Conservation (phyloP, 2,329 filamentous ascomycete genomes). For the Neonectria coccinea region DNA sequence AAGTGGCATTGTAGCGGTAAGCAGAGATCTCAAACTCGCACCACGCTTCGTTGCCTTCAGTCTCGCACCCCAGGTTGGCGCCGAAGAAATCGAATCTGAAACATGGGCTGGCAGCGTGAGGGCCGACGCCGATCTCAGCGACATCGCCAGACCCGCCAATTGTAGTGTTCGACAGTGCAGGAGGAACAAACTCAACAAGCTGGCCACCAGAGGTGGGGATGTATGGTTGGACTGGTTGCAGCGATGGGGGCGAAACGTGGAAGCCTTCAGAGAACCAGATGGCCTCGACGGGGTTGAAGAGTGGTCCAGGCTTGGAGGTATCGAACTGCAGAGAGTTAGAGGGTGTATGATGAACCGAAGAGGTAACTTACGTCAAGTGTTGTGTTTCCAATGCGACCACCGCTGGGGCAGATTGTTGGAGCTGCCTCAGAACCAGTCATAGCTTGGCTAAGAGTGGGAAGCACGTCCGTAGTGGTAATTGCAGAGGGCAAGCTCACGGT, state of each 20-base stretch:
- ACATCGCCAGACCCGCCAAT: conserved; percentile 48
- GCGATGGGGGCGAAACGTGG: conserved; percentile 52
- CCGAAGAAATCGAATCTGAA: conserved; percentile 56
- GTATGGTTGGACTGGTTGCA: conserved; percentile 49
- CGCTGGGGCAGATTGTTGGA: conserved; percentile 45
- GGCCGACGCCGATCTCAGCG: conserved; percentile 56
- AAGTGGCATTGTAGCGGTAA: conserved; percentile 51
- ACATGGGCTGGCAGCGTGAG: conserved; percentile 51
- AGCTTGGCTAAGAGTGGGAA: conserved; percentile 20
- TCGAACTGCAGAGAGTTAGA: conserved; percentile 52
- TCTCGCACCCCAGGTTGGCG: conserved; percentile 55
- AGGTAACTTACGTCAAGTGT: conserved; percentile 53
- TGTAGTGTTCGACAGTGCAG: conserved; percentile 47
- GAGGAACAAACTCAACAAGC: conserved; percentile 55
- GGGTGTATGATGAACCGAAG: not conserved
- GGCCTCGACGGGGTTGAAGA: conserved; percentile 55
- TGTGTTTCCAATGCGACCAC: conserved; percentile 52
- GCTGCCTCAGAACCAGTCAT: conserved; percentile 20
- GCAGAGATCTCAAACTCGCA: conserved; percentile 58
- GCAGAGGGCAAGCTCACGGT: conserved; percentile 48
- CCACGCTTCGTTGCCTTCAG: conserved; percentile 50
- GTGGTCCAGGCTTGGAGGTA: conserved; percentile 49
- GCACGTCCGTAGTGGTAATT: conserved; percentile 11
- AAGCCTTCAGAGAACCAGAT: conserved; percentile 59
- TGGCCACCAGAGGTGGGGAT: conserved; percentile 55